These are phyloP conservation scores for Cystobasidium ongulense DNA, from an alignment of 768 basidiomycete genomes.

Conservation along the genomic window DNA sequence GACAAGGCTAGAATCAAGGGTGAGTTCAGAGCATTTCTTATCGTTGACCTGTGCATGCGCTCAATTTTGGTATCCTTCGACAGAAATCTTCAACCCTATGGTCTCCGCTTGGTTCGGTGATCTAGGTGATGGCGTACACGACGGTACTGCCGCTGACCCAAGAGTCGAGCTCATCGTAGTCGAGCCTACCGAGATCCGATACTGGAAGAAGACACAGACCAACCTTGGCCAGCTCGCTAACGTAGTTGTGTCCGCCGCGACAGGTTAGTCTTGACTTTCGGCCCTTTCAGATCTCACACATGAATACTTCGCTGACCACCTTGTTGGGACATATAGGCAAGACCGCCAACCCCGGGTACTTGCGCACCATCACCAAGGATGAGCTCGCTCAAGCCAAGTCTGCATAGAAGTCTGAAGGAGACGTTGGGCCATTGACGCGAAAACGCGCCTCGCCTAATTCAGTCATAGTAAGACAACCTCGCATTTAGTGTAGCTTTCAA, in stretches of 20 bases:
- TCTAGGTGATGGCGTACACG: constrained; percentile 72
- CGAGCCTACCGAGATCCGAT: constrained; percentile 53
- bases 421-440: background rate
- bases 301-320: background rate
- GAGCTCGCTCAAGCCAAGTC: constrained; percentile 52
- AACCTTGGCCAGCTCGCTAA: constrained; percentile 56
- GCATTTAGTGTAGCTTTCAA: background rate
- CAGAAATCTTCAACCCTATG: constrained; percentile 23
- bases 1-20: constrained; percentile 37
- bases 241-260: constrained; percentile 55
- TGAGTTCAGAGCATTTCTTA: constrained; percentile 8
- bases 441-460: background rate
- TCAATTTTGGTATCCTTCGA: too few species aligned
- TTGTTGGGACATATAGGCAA: too few species aligned
- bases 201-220: constrained; percentile 64
- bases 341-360: constrained; percentile 62
- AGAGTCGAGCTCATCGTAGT: constrained; percentile 72
- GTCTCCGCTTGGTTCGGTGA: constrained; percentile 60
- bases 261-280: constrained; percentile 35
- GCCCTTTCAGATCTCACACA: background rate
- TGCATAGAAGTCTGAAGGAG: background rate
- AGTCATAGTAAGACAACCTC: background rate
- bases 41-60: too few species aligned
- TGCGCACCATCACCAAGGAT: constrained; percentile 61
- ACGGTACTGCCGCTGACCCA: constrained; percentile 69